A percentile compares a stretch with the other conserved stretches of the same genome.
These are phyloP conservation scores for Suillus cothurnatus DNA, from an alignment of 768 basidiomycete species.

Conservation along the genomic window DNA sequence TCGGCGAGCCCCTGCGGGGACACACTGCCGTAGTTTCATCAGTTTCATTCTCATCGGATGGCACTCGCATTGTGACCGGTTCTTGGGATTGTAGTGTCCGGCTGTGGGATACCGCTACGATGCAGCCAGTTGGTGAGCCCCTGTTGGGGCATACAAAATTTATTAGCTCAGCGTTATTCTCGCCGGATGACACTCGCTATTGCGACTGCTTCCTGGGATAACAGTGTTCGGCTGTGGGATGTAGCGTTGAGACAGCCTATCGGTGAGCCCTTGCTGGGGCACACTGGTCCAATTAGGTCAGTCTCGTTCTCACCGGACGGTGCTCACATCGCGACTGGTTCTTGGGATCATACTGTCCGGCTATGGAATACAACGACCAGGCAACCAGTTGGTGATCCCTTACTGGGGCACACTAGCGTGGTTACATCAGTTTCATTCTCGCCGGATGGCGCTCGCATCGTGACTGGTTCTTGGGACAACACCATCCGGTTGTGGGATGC, in stretches of 20 bases:
- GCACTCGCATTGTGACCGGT: neutral
- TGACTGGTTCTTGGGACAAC: neutral
- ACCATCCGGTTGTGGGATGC: conserved; percentile 4
- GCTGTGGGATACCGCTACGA: neutral
- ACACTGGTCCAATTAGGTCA: neutral
- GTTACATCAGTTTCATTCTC: conserved; percentile 4
- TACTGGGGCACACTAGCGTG: neutral
- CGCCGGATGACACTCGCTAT: neutral
- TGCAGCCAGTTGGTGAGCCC: neutral
- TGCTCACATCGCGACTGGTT: conserved; percentile 3
- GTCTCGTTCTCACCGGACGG: conserved; percentile 6
- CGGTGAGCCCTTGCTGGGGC: neutral
- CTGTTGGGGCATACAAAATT: neutral
- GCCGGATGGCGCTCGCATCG: neutral
- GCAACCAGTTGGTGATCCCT: neutral
- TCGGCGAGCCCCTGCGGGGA: neutral
- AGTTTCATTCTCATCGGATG: conserved; percentile 5
- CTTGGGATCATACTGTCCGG: conserved; percentile 2
- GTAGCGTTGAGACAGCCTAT: neutral
- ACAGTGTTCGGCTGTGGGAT: conserved; percentile 4
- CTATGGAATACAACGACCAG: neutral
- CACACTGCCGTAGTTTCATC: neutral
- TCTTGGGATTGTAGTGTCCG: neutral
- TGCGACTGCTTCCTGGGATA: neutral
- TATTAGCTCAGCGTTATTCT: conserved; percentile 1